Conservation (phyloP, 2,329 filamentous ascomycete species). For the Penicillium olsonii region DNA sequence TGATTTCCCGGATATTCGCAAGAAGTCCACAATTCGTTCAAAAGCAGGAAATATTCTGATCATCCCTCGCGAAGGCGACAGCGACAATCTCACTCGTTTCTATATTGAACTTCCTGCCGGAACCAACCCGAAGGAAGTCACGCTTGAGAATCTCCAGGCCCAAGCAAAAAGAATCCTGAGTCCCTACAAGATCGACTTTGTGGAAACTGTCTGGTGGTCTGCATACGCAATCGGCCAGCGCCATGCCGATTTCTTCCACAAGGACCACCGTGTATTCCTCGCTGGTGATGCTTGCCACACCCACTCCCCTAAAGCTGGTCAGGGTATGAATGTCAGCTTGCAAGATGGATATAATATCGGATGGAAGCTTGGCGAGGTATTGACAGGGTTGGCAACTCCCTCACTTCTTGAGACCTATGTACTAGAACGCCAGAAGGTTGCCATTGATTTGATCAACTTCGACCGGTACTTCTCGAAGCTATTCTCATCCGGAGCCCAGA, state of each 20-base stretch:
- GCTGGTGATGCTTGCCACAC: slow-evolving; percentile 70
- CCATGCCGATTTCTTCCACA: slow-evolving; percentile 68
- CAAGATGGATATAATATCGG: slow-evolving; percentile 64
- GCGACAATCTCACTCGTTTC: slow-evolving; percentile 59
- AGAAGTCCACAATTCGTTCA: slow-evolving; percentile 52
- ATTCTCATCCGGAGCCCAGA: slow-evolving; percentile 51
- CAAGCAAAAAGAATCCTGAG: slow-evolving; percentile 55
- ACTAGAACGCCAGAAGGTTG: slow-evolving; percentile 54
- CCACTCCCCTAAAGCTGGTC: slow-evolving; percentile 71
- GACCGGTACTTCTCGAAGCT: slow-evolving; percentile 57
- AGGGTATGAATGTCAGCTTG: slow-evolving; percentile 57
- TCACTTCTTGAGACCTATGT: slow-evolving; percentile 56
- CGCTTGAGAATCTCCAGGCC: slow-evolving; percentile 54
- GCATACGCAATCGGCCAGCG: slow-evolving; percentile 72
- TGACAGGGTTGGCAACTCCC: slow-evolving; percentile 47
- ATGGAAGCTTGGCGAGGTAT: slow-evolving; percentile 58
- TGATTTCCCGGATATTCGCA: slow-evolving; percentile 54
- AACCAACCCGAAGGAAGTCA: slow-evolving; percentile 55
- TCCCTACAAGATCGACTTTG: slow-evolving; percentile 58
- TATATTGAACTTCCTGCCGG: slow-evolving; percentile 61
- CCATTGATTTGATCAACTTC: slow-evolving; percentile 62
- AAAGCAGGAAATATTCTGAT: slow-evolving; percentile 50
- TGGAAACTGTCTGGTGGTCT: slow-evolving; percentile 66
- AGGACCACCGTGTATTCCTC: slow-evolving; percentile 66
- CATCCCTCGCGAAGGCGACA: slow-evolving; percentile 57